Evolutionary conservation across 768 basidiomycete genomes (phyloP), one percentile per base, ranked within the genome.

Genomic region (Rhizopogon vinicolor): DNA sequence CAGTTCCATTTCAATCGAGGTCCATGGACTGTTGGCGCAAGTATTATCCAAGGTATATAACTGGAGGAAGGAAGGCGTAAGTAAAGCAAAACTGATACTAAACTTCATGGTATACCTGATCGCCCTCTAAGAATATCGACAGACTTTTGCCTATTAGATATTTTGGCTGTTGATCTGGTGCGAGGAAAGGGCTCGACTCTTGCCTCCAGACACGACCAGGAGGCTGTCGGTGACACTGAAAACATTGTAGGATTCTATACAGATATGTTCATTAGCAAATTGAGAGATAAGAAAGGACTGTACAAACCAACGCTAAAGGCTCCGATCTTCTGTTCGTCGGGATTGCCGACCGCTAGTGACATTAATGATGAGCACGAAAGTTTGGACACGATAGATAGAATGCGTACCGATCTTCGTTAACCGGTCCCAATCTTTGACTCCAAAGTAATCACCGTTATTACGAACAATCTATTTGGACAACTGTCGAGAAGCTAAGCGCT

Each of bases 291-390:
- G 10, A 43, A 3, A n/a, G 10, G 6, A 10, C 18, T 53, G 14
- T 33, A 57, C 58, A 14, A 44, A 64, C 64, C 68, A 40, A 71
- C 71, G 43, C 72, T 73, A 49, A 74, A 74, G 31, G 77, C 78
- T 19, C 81, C 80, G 50, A 82, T 79, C 68, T 78, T 78, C 49
- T 72, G 67, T 58, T 79, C 78, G 58, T 82, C 78, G 1, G 80
- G 79, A 58, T 82, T 81, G 3, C 80, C 80, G 25, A 76, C 75
- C n/a, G 80, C 81, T 63, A 63, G 58, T 52, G 18, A 57, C 28
- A 25, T 25, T 3, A 16, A 31, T 9, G 29, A 13, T 58, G 3
- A 33, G 29, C 29, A 22, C 12, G 1, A 41, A 41, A 13, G 2
- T 19, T n/a, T 31, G 48, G 42, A 37, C 2, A 25, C 31, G 13